These are phyloP conservation scores for Lachancea nothofagi DNA, from an alignment of 805 yeast species.

Conservation along the genomic window DNA sequence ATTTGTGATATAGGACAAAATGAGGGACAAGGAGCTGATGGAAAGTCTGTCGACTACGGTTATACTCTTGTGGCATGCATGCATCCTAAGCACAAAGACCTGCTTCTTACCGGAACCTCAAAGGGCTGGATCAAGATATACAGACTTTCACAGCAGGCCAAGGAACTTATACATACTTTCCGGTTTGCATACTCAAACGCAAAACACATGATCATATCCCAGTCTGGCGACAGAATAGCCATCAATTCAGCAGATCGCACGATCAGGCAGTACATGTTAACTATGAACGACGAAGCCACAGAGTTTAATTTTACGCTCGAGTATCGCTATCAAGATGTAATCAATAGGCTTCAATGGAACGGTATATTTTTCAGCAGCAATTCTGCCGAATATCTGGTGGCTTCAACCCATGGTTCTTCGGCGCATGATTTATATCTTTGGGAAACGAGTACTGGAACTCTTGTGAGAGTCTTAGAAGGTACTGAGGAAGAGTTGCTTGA, in stretches of 20 bases:
- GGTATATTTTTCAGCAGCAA: conserved; percentile 66
- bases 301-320: conserved; percentile 55
- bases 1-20: not conserved
- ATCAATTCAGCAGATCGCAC: conserved; percentile 75
- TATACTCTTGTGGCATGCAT: conserved; percentile 27
- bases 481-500: conserved; percentile 78
- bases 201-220: conserved; percentile 57
- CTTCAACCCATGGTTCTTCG: conserved; percentile 74
- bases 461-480: conserved; percentile 84
- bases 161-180: conserved; percentile 39
- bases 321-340: conserved; percentile 85
- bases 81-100: conserved; percentile 33
- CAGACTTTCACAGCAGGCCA: conserved; percentile 14
- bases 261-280: conserved; percentile 47
- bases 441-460: conserved; percentile 87
- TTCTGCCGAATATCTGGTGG: conserved; percentile 77
- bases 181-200: conserved; percentile 66
- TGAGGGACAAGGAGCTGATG: conserved; percentile 31
- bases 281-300: conserved; percentile 5
- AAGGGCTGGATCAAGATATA: conserved; percentile 68
- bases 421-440: conserved; percentile 87
- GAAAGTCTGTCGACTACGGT: conserved; percentile 23
- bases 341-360: conserved; percentile 85
- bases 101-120: conserved; percentile 69
- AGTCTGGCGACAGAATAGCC: conserved; percentile 56